These are phyloP conservation scores for Dillenia suffruticosa DNA, from an alignment of 164 flowering plant genomes.

Conservation along the genomic window DNA sequence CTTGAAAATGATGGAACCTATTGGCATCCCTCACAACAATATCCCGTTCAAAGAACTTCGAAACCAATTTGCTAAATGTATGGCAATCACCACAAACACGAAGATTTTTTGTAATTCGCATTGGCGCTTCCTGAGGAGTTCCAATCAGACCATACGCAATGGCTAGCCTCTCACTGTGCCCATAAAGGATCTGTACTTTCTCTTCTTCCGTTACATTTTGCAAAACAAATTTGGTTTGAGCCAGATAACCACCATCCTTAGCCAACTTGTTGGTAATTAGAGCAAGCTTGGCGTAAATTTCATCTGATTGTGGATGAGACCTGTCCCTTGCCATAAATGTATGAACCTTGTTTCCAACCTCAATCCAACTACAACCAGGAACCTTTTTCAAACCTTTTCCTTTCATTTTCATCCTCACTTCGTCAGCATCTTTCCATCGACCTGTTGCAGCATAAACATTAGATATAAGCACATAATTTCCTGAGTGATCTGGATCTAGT, in stretches of 20 bases:
- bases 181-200: slow-evolving; percentile 57
- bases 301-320: slow-evolving; percentile 54
- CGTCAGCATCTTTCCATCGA: too few species aligned
- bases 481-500: too few species aligned
- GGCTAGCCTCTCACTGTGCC: slow-evolving; percentile 86
- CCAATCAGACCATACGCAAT: slow-evolving; percentile 61
- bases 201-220: slow-evolving; percentile 63
- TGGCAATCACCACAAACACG: slow-evolving; percentile 84
- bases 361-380: too few species aligned
- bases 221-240: slow-evolving; percentile 62
- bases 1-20: slow-evolving; percentile 70
- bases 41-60: slow-evolving; percentile 40
- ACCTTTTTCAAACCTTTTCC: too few species aligned
- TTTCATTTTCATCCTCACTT: too few species aligned
- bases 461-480: too few species aligned
- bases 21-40: slow-evolving; percentile 78
- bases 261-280: slow-evolving; percentile 35
- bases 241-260: slow-evolving; percentile 51
- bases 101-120: slow-evolving; percentile 63
- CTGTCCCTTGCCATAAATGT: slow-evolving; percentile 32
- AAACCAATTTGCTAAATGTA: slow-evolving; percentile 53
- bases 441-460: too few species aligned
- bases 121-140: slow-evolving; percentile 32
- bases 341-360: slow-evolving; percentile 2
- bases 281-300: slow-evolving; percentile 45